Percentiles rank a stretch among this genome's conserved stretches.
Evolutionary conservation across 176 grass and related monocot species (phyloP).

Genomic region (Phragmites australis): DNA sequence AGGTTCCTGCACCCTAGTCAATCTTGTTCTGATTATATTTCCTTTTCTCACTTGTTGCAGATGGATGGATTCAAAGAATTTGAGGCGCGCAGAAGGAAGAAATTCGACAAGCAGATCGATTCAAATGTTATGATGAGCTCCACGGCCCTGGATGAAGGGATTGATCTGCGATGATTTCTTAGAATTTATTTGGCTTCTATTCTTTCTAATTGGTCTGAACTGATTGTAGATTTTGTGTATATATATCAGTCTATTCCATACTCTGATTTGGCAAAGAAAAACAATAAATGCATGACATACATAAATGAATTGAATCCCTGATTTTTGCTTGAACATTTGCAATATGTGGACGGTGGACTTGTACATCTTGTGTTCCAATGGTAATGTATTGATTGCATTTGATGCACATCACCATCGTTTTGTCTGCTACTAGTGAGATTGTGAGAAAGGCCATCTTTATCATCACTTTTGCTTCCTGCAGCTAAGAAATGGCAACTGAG

Average conservation of each 20-base stretch:
- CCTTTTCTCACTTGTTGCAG: constrained; percentile 42
- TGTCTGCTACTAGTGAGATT: not conserved
- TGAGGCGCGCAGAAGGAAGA: constrained; percentile 80
- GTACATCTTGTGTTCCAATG: not conserved
- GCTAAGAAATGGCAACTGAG: not conserved
- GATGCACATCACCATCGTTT: constrained; percentile 17
- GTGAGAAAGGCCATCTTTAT: not conserved
- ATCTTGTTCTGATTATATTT: constrained; percentile 5
- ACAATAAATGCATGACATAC: not conserved
- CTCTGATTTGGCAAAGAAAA: constrained; percentile 19
- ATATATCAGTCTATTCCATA: constrained; percentile 31
- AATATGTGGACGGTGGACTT: not conserved
- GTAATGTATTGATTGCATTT: constrained; percentile 2
- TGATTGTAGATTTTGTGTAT: constrained; percentile 37
- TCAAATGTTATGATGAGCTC: constrained; percentile 97
- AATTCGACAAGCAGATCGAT: constrained; percentile 94
- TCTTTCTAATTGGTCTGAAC: not conserved
- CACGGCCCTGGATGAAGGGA: constrained; percentile 72
- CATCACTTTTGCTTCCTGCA: not conserved
- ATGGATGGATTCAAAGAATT: constrained; percentile 87
- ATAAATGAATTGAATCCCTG: not conserved
- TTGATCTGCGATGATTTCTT: constrained; percentile 58
- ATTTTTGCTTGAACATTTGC: not conserved
- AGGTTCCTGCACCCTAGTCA: constrained; percentile 5
- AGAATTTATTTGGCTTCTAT: not conserved